phyloP scores from a whole-genome alignment of 345 rosid genomes.

The Microcos paniculata region DNA sequence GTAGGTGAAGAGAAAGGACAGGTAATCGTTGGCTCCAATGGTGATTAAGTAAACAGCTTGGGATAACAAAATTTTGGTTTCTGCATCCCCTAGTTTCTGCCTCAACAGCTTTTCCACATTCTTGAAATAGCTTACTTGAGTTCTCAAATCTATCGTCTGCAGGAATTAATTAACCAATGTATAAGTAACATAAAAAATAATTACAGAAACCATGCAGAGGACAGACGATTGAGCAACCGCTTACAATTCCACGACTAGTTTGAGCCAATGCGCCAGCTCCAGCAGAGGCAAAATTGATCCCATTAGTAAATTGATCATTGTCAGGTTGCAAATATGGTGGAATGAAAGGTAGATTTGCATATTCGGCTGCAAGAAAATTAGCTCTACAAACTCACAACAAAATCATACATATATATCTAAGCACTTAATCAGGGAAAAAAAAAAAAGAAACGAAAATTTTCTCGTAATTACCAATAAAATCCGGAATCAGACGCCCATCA shows the following conservation, averaged over 20 bases:
- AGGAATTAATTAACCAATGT: no score
- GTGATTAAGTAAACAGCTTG: constrained; percentile 27
- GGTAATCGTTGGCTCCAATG: constrained; percentile 25
- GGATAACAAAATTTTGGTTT: constrained; percentile 17
- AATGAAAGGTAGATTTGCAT: constrained; percentile 38
- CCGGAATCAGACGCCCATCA: constrained; percentile 40
- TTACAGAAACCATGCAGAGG: neutral
- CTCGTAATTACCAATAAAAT: constrained; percentile 34
- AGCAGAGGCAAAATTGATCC: constrained; percentile 35
- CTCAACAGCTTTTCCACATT: constrained; percentile 17
- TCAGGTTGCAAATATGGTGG: constrained; percentile 43
- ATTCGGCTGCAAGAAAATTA: constrained; percentile 33
- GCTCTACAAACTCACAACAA: neutral
- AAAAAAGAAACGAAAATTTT: neutral
- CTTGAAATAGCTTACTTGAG: constrained; percentile 26
- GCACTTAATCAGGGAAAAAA: neutral
- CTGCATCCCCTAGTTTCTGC: constrained; percentile 22
- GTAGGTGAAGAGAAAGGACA: neutral
- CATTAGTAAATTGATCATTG: constrained; percentile 4
- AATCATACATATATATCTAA: neutral
- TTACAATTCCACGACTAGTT: constrained; percentile 22
- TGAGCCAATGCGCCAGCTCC: constrained; percentile 34
- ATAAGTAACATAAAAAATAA: neutral
- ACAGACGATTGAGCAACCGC: neutral
- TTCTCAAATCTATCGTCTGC: constrained; percentile 29